Percentiles rank a stretch among this genome's conserved stretches.
phyloP scores from a whole-genome alignment of 176 grass and related monocot species.

The Luzula sylvatica region DNA sequence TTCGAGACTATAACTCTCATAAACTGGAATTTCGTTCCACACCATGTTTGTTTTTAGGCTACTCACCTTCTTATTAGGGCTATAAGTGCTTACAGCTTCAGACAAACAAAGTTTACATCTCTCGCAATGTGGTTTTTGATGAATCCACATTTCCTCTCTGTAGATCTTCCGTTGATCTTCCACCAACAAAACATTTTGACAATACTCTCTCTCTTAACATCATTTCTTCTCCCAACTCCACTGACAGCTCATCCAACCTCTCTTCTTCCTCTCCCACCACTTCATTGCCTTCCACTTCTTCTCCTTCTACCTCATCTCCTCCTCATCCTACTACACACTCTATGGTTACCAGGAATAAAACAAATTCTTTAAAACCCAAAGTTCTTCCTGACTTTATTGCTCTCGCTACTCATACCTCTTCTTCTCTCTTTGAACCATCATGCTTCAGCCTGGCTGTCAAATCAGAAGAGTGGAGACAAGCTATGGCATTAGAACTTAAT shows the following conservation, averaged over 20 bases:
- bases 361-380: background rate
- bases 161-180: background rate
- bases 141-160: background rate
- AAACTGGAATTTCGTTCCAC: background rate
- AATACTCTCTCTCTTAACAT: background rate
- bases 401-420: background rate
- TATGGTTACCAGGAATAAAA: background rate
- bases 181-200: no score
- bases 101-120: background rate
- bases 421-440: background rate
- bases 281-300: background rate
- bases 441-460: background rate
- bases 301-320: background rate
- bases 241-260: background rate
- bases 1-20: background rate
- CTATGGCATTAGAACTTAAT: background rate
- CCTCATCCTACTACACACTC: background rate
- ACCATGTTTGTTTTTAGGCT: background rate
- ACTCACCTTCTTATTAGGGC: background rate
- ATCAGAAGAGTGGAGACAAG: background rate
- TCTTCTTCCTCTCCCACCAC: background rate
- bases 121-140: background rate
- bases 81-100: background rate
- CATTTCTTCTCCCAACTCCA: no score
- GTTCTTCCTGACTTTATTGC: background rate